Evolutionary conservation across 2,329 filamentous ascomycete genomes (phyloP).

Genomic region (Cladobotryum protrusum): DNA sequence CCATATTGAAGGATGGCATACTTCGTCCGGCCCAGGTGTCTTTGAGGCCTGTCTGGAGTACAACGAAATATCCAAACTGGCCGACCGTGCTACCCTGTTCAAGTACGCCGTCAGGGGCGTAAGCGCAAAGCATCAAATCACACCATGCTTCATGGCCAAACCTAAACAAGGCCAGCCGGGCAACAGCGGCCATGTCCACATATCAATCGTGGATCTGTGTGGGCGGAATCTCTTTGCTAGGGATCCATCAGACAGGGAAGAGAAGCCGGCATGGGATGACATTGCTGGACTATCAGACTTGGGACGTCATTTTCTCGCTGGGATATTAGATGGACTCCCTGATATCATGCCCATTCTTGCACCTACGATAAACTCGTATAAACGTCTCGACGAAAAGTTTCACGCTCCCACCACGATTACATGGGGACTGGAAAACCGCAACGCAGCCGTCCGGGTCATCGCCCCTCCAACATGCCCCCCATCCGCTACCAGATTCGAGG

Average conservation of each 20-base stretch:
- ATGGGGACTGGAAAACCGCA: conserved; percentile 93
- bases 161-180: conserved; percentile 84
- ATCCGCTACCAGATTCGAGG: conserved; percentile 83
- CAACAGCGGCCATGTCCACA: conserved; percentile 92
- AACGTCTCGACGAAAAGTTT: conserved; percentile 95
- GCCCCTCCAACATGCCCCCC: conserved; percentile 78
- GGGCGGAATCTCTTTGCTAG: conserved; percentile 81
- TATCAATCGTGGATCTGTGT: conserved; percentile 75
- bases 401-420: conserved; percentile 97
- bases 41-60: conserved; percentile 95
- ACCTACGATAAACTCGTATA: conserved; percentile 96
- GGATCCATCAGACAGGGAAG: conserved; percentile 56
- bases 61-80: conserved; percentile 80
- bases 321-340: conserved; percentile 78
- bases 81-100: conserved; percentile 85
- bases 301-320: conserved; percentile 88
- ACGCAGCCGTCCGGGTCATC: conserved; percentile 84
- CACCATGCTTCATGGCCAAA: conserved; percentile 99
- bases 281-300: conserved; percentile 77
- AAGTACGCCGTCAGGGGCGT: conserved; percentile 92
- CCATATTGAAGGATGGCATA: conserved; percentile 90
- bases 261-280: conserved; percentile 66
- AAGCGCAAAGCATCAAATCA: conserved; percentile 80
- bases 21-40: conserved; percentile 86
- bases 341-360: conserved; percentile 94